Evolutionary conservation across 768 basidiomycete species (phyloP), one percentile per base, ranked within the genome.

Genomic region (Sarcodon aspratus): DNA sequence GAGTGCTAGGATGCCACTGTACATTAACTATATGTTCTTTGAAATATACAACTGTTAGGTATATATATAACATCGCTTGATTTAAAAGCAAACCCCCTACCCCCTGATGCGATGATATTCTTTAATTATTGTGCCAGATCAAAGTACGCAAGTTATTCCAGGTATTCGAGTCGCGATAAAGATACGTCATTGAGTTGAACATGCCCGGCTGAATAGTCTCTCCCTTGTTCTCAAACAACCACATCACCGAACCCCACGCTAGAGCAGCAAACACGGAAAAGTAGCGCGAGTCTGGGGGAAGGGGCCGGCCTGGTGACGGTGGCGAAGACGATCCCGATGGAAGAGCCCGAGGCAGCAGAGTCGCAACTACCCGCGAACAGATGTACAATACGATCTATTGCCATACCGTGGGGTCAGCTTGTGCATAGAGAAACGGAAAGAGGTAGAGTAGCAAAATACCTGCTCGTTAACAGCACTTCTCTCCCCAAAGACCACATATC

Each of bases 231-330:
- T 82, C 74, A 75, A 94, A 98, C 52, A 96, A 68, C 78, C 85
- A 99, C 95, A 99, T 97, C 43, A 97, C 94, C 7, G 85, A 76
- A 40, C 91, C 96, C 96, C 96, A 98, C 33, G 83, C 76, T 11
- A 97, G 55, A 0, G 93, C 89, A 3, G 93, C 87, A 52, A 94
- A 92, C 42, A 87, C 60, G 1, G 85, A 79, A 66, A 98, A 99
- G 61, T 88, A 83, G 11, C 77, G 70, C 13, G 89, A 70, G 59
- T 95, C 78, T 3, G 94, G 93, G 7, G 94, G 92, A 34, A 90
- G 64, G 3, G 93, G 87, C 59, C 75, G 79, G 35, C 65, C 52
- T 4, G 77, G 60, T 15, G 67, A 60, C 47, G 71, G 60, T 31
- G 73, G 55, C 6, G 72, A 59, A 5, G 69, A 63, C 52, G 64